Evolutionary conservation across 1,139 yeast genomes (phyloP).

Genomic region (Yamadazyma epiphylla): DNA sequence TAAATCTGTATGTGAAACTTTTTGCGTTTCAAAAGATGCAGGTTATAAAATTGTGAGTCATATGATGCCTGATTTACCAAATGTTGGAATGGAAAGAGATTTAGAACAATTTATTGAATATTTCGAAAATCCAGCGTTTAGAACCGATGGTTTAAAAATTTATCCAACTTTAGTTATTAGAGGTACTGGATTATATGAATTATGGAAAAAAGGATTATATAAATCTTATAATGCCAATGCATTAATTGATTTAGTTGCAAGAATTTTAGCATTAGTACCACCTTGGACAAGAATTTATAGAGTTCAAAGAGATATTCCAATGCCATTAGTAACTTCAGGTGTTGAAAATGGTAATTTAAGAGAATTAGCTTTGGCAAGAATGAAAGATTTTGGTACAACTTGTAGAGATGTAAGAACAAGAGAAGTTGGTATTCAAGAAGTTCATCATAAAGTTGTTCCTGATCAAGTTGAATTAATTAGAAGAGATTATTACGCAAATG

Average conservation of each 20-base stretch:
- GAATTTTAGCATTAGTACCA: constrained; percentile 92
- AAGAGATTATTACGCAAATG: constrained; percentile 95
- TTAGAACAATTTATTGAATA: constrained; percentile 92
- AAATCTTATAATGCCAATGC: constrained; percentile 95
- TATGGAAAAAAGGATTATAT: constrained; percentile 95
- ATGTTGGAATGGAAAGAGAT: constrained; percentile 98
- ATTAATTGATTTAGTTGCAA: constrained; percentile 87
- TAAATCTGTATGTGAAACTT: constrained; percentile 92
- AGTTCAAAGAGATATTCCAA: constrained; percentile 98
- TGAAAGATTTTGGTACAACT: constrained; percentile 95
- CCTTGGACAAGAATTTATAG: constrained; percentile 99
- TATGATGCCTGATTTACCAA: constrained; percentile 99
- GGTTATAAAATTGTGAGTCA: constrained; percentile 97
- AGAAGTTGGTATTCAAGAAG: constrained; percentile 98
- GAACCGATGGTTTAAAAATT: constrained; percentile 94
- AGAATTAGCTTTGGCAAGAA: constrained; percentile 92
- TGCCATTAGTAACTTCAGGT: constrained; percentile 98
- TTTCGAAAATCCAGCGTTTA: constrained; percentile 93
- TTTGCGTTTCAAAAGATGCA: constrained; percentile 93
- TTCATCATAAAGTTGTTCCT: constrained; percentile 94
- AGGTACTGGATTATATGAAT: constrained; percentile 95
- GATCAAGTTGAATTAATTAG: constrained; percentile 95
- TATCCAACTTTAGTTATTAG: constrained; percentile 96
- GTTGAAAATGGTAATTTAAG: constrained; percentile 97
- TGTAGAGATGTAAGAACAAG: constrained; percentile 98